phyloP scores from a whole-genome alignment of 192 early-diverging fungal genomes.

The Umbelopsis ramanniana region DNA sequence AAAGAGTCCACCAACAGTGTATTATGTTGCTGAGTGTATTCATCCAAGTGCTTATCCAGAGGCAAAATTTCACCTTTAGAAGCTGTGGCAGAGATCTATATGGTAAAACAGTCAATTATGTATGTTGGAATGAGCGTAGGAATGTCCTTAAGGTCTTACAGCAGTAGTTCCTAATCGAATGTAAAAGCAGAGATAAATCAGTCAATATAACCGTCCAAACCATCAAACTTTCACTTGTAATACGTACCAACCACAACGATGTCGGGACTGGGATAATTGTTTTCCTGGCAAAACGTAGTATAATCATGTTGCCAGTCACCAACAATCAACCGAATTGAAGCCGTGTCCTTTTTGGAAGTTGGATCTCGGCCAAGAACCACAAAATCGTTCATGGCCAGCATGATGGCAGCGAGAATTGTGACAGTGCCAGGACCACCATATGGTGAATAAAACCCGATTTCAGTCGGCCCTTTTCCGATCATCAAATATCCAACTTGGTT shows the following conservation, averaged over 20 bases:
- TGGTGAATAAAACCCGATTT: constrained; percentile 10
- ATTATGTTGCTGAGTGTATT: constrained; percentile 22
- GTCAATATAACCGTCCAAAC: neutral
- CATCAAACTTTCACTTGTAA: neutral
- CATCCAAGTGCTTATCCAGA: constrained; percentile 16
- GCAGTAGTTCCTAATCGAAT: neutral
- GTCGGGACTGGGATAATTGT: constrained; percentile 18
- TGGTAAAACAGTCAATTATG: neutral
- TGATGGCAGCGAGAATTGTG: neutral
- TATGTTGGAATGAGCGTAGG: too few species aligned
- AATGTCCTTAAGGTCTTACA: neutral
- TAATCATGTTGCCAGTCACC: constrained; percentile 15
- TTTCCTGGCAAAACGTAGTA: constrained; percentile 9
- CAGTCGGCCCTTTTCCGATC: constrained; percentile 2
- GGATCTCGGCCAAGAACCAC: neutral
- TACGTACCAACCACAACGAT: constrained; percentile 17
- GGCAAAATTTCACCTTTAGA: constrained; percentile 7
- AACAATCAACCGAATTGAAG: neutral
- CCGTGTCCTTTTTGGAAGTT: neutral
- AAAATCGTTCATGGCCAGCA: constrained; percentile 22
- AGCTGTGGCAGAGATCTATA: constrained; percentile 20
- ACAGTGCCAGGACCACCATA: constrained; percentile 10
- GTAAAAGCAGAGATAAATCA: neutral
- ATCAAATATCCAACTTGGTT: constrained; percentile 6
- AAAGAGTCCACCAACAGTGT: constrained; percentile 9